Evolutionary conservation across 2,329 filamentous ascomycete species (phyloP).

Genomic region (Hirsutella thompsonii): DNA sequence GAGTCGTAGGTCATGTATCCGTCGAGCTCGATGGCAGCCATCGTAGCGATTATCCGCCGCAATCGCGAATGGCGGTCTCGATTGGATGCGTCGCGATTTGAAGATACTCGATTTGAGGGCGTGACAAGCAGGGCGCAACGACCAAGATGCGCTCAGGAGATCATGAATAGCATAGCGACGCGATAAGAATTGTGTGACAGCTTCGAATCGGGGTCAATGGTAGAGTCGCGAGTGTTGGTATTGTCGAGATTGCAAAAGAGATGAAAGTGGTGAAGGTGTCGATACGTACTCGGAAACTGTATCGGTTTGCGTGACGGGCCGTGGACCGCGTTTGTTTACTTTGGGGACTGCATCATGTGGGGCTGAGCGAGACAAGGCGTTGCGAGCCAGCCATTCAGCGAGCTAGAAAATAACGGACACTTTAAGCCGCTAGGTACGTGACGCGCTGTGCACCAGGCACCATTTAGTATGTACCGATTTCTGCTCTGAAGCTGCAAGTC

Average conservation of each 20-base stretch:
- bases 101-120: neutral
- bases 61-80: neutral
- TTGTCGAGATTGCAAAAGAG: neutral
- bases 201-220: neutral
- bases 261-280: too few species aligned
- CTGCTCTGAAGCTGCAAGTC: too few species aligned
- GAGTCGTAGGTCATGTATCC: constrained; percentile 54
- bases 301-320: neutral
- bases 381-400: neutral
- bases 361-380: neutral
- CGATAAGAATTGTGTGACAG: neutral
- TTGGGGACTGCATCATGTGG: constrained; percentile 6
- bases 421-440: too few species aligned
- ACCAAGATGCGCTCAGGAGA: neutral
- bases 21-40: constrained; percentile 26
- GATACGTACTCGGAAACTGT: too few species aligned
- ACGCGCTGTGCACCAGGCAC: too few species aligned
- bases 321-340: constrained; percentile 20
- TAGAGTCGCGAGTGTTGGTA: neutral
- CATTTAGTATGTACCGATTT: too few species aligned
- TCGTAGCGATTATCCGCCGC: constrained; percentile 8
- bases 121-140: constrained; percentile 8
- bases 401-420: too few species aligned
- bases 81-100: neutral
- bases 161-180: constrained; percentile 2